A percentile compares a stretch with the other conserved stretches of the same genome.
Conservation (phyloP, 2,329 filamentous ascomycete species). For the Fusarium duplospermum region DNA sequence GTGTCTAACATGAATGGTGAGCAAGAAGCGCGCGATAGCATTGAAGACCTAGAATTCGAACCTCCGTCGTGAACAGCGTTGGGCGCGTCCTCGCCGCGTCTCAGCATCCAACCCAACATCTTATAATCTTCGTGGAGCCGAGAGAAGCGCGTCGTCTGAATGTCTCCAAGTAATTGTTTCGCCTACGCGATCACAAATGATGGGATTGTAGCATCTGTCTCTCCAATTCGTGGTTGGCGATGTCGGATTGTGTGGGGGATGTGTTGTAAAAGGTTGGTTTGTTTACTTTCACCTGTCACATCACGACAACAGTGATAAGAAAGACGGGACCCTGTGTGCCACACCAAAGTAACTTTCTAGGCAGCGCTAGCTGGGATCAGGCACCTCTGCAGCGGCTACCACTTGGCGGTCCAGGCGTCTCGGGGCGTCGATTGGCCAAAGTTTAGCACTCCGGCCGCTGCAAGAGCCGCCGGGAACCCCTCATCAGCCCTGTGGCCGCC, state of each 20-base stretch:
- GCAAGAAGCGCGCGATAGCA: not conserved
- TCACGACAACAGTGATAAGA: constrained; percentile 12
- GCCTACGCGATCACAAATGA: constrained; percentile 29
- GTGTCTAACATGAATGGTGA: constrained; percentile 47
- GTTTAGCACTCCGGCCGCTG: constrained; percentile 3
- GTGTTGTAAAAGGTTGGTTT: constrained; percentile 30
- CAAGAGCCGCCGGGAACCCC: constrained; percentile 35
- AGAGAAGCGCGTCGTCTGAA: constrained; percentile 5
- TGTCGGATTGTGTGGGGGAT: constrained; percentile 21
- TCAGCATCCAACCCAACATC: constrained; percentile 73
- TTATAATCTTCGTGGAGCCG: constrained; percentile 13
- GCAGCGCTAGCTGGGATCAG: constrained; percentile 44
- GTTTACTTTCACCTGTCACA: constrained; percentile 37
- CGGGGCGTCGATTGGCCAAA: constrained; percentile 28
- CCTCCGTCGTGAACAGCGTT: constrained; percentile 46
- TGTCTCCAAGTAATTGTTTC: constrained; percentile 8
- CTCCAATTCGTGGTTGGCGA: not conserved
- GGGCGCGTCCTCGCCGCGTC: constrained; percentile 55
- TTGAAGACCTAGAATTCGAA: constrained; percentile 26
- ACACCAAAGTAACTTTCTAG: not conserved
- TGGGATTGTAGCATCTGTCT: constrained; percentile 25
- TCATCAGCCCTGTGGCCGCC: constrained; percentile 39
- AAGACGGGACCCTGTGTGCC: constrained; percentile 15
- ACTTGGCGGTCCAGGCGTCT: constrained; percentile 10
- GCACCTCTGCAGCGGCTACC: constrained; percentile 34